Evolutionary conservation across 2,329 filamentous ascomycete species (phyloP), one percentile per base, ranked within the genome.

Genomic region (Chrysoporthe cubensis): DNA sequence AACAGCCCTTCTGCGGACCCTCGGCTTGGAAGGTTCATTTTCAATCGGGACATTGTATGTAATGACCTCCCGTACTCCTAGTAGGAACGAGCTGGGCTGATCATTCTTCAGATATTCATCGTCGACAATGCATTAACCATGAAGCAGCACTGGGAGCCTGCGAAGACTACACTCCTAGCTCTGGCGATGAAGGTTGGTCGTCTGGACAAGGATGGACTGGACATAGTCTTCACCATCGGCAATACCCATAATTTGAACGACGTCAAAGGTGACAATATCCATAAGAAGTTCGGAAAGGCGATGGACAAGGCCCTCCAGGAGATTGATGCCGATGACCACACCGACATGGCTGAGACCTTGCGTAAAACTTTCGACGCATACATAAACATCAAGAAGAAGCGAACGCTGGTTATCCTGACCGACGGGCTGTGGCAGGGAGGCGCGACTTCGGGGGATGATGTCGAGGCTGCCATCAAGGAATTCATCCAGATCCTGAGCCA

Each of bases 111-210:
- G 57, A 60, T 43, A 6, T 60, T 60, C 37, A 11, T 60, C 14
- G 34, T 60, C 57, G 37, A 60, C 40, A 43, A 60, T 44, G 57
- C 40, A 7, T 8, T 16, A 9, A 60, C 14, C 40, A 60, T 60
- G 57, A 34, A 18, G 16, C 8, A 26, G 7, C 57, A 60, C 21
- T 44, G 57, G 57, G 6, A 60, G 26, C 6, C 14, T 37, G 37
- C 26, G 37, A 44, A 6, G 40, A 60, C 40, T 13, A 32, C 57
- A 5, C 14, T 60, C 8, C 57, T 60, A 5, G n/a, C 57, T 11
- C 42, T 60, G 6, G 57, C 57, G 18, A 60, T 60, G 57, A 60
- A 60, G 57, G 42, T 60, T 2, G 57, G 57, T 6, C 40, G 37
- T 11, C 57, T 60, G 5, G 37, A 60, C 40, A 32, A 60, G 21